Base-by-base conservation (phyloP, 2,329 filamentous ascomycete genomes). In the Cladosporium oxysporum region DNA sequence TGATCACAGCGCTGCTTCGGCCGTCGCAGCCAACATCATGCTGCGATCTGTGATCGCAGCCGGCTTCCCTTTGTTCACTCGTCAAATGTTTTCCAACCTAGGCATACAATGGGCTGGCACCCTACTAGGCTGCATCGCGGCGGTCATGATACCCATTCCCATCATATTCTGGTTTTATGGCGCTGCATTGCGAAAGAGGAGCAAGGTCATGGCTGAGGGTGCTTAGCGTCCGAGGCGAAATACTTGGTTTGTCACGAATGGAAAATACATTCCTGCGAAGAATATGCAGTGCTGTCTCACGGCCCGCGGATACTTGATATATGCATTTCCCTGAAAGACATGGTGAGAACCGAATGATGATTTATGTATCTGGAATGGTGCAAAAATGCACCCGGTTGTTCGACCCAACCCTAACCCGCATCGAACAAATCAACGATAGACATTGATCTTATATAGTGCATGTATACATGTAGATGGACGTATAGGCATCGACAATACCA, bases 101-200 rank as follows among this genome's bases (percentile, higher is more conserved):
- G 64, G 64, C n/a, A 62, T 66, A 23, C 64, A 66, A 18, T 66
- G 64, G 64, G 64, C 64, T 28, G 62, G 62, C 31, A 65, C 62
- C 47, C 44, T 65, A n/a, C 41, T 65, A 21, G 62, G 53, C 12
- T 65, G 62, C 23, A 21, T 65, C 16, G 62, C 62, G 33, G 47
- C 62, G 16, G 31, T 65, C 53, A 65, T 65, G 62, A 59, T 65
- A 10, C 62, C 62, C 16, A 65, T 65, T 37, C 62, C 62, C 16
- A 58, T 65, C 26, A 44, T 58, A 4, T 65, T 65, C 16, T 58
- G 52, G 31, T 58, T 58, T 16, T 65, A 58, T 29, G 62, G 62
- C 44, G 53, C 62, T 41, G 12, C 41, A 11, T 52, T 65, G 33
- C 53, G 62, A 26, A 29, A 37, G 18, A 58, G 59, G 53, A 65